Conservation (phyloP, 2,329 filamentous ascomycete genomes). For the Keithomyces neogunnii region DNA sequence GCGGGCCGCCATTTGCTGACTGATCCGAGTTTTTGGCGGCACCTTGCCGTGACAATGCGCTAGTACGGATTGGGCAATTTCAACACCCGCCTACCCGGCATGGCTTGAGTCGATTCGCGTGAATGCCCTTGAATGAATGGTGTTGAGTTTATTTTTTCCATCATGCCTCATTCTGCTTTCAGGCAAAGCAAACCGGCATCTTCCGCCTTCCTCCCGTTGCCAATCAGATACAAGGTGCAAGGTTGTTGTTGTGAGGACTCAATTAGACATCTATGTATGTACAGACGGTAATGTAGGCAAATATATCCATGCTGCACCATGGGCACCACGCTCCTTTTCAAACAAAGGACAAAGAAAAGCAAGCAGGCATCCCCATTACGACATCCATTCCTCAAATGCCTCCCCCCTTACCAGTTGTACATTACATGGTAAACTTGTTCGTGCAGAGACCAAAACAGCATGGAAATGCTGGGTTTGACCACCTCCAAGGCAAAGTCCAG, state of each 20-base stretch:
- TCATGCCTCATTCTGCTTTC: not conserved
- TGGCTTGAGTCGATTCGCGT: too few species aligned
- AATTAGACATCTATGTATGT: conserved; percentile 1
- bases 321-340: too few species aligned
- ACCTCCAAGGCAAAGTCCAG: conserved; percentile 3
- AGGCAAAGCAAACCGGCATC: not conserved
- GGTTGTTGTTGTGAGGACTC: conserved; percentile 1
- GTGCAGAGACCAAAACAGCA: conserved; percentile 10
- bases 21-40: conserved; percentile 4
- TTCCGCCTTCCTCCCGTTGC: not conserved
- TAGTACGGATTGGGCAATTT: not conserved
- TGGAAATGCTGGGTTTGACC: conserved; percentile 6
- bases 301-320: not conserved
- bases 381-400: conserved; percentile 1
- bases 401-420: not conserved
- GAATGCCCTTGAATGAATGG: too few species aligned
- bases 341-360: too few species aligned
- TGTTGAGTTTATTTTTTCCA: too few species aligned
- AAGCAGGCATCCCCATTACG: not conserved
- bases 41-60: not conserved
- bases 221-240: not conserved
- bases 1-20: conserved; percentile 3
- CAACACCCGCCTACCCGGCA: not conserved
- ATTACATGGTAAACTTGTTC: not conserved
- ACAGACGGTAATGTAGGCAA: not conserved